Evolutionary conservation across 768 basidiomycete species (phyloP).

Genomic region (Rhizopogon rudus): DNA sequence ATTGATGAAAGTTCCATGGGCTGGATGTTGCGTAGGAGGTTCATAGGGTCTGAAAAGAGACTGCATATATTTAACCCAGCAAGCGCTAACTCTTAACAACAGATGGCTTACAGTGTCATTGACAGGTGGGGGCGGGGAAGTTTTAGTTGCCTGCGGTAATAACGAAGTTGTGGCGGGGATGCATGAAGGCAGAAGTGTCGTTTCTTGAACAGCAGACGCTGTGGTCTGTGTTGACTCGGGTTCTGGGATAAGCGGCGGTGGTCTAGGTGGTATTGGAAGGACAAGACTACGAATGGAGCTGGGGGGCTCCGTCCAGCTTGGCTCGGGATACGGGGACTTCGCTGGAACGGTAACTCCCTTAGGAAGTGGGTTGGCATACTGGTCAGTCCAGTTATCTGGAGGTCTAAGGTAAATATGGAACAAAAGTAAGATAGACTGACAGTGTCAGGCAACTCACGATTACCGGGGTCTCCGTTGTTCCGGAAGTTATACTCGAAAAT

Average conservation of each 20-base stretch:
- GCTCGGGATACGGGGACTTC: slow-evolving; percentile 22
- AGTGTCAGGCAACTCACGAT: slow-evolving; percentile 19
- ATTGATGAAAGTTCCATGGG: slow-evolving; percentile 7
- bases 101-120: neutral
- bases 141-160: no score
- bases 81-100: neutral
- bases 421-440: neutral
- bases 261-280: slow-evolving; percentile 10
- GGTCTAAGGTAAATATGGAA: neutral
- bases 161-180: neutral
- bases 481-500: slow-evolving; percentile 27
- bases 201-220: neutral
- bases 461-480: slow-evolving; percentile 24
- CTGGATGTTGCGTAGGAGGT: slow-evolving; percentile 18
- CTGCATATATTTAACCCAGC: slow-evolving; percentile 4
- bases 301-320: slow-evolving; percentile 18
- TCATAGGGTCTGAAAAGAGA: slow-evolving; percentile 20
- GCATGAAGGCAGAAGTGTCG: neutral
- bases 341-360: slow-evolving; percentile 8
- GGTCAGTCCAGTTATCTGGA: slow-evolving; percentile 23
- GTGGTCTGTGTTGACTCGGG: neutral
- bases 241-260: neutral
- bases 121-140: neutral
- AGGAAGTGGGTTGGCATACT: slow-evolving; percentile 10
- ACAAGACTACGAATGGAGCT: slow-evolving; percentile 16